phyloP scores from a whole-genome alignment of 164 flowering plant genomes.

The Chimonanthus praecox region DNA sequence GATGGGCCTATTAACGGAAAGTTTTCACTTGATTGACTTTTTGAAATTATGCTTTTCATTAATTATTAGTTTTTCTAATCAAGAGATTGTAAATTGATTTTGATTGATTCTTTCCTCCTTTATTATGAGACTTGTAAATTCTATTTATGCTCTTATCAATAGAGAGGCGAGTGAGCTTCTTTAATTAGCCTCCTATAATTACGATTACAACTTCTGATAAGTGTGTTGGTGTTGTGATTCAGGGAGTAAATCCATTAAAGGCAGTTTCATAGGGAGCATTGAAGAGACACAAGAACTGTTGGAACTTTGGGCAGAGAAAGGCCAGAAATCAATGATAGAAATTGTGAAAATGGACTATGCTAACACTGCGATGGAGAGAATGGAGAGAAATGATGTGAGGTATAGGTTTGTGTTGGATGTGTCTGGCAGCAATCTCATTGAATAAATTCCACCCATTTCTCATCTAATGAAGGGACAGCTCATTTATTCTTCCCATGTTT shows the following conservation, averaged over 20 bases:
- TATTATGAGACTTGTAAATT: no score
- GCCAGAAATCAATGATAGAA: constrained; percentile 35
- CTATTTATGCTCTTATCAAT: no score
- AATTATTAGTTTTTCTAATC: no score
- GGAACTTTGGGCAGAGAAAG: constrained; percentile 39
- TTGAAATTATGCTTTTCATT: no score
- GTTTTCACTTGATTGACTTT: no score
- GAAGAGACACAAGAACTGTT: constrained; percentile 42
- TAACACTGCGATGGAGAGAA: constrained; percentile 45
- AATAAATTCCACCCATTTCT: constrained; percentile 4
- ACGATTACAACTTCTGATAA: background rate
- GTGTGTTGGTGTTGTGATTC: background rate
- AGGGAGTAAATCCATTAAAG: constrained; percentile 37
- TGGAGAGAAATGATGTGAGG: constrained; percentile 52
- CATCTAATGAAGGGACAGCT: background rate
- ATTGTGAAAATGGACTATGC: constrained; percentile 45
- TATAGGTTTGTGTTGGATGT: constrained; percentile 52
- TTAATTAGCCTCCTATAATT: no score
- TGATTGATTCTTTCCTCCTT: no score
- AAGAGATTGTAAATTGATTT: no score
- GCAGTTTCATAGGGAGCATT: constrained; percentile 53
- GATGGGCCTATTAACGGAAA: no score
- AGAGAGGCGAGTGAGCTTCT: no score
- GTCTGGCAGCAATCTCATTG: constrained; percentile 28
- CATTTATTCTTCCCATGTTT: no score